Conservation (phyloP, 164 flowering plant genomes). For the Stephania cephalantha region DNA sequence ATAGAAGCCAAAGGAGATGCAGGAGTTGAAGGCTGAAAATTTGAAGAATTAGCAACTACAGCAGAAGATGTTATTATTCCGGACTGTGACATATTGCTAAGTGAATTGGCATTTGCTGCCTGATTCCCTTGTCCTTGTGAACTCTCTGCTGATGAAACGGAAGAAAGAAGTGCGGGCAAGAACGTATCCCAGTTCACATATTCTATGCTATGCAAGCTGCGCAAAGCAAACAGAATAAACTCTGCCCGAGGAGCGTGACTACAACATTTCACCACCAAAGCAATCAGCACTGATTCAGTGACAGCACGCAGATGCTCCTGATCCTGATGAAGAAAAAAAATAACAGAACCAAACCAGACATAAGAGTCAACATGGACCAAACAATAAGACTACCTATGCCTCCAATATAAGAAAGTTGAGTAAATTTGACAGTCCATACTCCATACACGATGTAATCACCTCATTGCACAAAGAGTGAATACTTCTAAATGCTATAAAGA, state of each 20-base stretch:
- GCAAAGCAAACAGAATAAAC: slow-evolving; percentile 79
- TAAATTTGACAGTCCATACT: neutral
- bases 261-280: slow-evolving; percentile 84
- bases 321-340: slow-evolving; percentile 50
- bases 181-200: slow-evolving; percentile 90
- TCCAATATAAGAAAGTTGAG: neutral
- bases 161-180: slow-evolving; percentile 80
- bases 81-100: slow-evolving; percentile 45
- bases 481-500: neutral
- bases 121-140: slow-evolving; percentile 56
- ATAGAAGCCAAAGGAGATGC: slow-evolving; percentile 73
- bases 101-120: slow-evolving; percentile 33
- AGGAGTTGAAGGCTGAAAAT: slow-evolving; percentile 66
- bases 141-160: slow-evolving; percentile 68
- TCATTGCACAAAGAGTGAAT: neutral
- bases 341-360: slow-evolving; percentile 4
- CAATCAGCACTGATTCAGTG: slow-evolving; percentile 78
- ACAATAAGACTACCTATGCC: neutral
- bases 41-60: slow-evolving; percentile 37
- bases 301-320: slow-evolving; percentile 75
- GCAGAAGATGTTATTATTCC: slow-evolving; percentile 43
- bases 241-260: slow-evolving; percentile 88
- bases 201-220: slow-evolving; percentile 64
- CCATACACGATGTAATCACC: neutral
- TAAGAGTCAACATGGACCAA: slow-evolving; percentile 6